Base-by-base conservation (phyloP, 305 asterid species). In the Withania somnifera region DNA sequence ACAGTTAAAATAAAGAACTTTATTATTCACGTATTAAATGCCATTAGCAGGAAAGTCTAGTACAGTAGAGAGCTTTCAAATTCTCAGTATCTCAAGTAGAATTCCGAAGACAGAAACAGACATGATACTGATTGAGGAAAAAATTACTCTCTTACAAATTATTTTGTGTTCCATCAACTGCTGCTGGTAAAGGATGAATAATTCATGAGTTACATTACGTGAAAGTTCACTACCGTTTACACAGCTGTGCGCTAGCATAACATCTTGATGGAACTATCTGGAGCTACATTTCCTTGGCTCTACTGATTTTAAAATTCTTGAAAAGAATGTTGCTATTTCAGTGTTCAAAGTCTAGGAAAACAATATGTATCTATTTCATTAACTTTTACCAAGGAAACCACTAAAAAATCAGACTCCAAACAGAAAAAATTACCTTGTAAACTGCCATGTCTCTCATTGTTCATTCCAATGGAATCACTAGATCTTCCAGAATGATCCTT, bases 401-500 rank as follows among this genome's bases (percentile, higher is more conserved):
- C 28, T 22, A 26, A 2, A 73, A 47, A 28, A 28, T 17, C 63
- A 17, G 45, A 45, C 11, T 5, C 26, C 63, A 17, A 51, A 51
- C 19, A 50, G 28, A 9, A 51, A 75, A 51, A 17, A 82, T 79
- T 75, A 88, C 91, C 95, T 86, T 30, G 89, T 53, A 88, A 58
- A 82, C 61, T 84, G 69, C 42, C 78, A 80, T 40, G 87, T 50
- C 87, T 83, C 73, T 83, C 86, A 77, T 64, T 75, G 36, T 38
- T 81, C 64, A 38, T 81, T 85, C 68, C 82, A 50, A 64, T 28
- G 83, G 85, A 64, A 83, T 68, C 63, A 67, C 66, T 69, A 64
- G 68, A 79, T 54, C 84, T 83, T 60, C 82, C 54, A 71, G 19
- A 75, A 8, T 77, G 90, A 78, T 80, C 88, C 81, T 81, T 81